Base-by-base conservation (phyloP, 2,329 filamentous ascomycete genomes). In the Paradendryphiella salina region DNA sequence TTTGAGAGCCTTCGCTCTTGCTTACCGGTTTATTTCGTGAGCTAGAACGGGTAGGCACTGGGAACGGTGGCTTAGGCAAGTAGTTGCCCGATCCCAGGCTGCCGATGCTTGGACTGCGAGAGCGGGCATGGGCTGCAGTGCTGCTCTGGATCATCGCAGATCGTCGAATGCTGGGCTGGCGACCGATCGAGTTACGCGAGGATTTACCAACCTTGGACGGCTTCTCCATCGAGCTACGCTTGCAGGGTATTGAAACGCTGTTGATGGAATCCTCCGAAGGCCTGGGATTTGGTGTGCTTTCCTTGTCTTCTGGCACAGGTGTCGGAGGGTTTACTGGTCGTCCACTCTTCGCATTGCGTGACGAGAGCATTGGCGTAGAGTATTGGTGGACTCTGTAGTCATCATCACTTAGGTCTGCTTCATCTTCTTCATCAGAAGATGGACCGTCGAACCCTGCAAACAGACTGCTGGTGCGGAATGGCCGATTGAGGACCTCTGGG, bases 21-120 rank as follows among this genome's bases (percentile, higher is more conserved):
- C 82, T 86, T 52, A 85, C 74, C 0, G 85, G 82, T 17, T 86
- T 81, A 64, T 87, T 86, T 52, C 91, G 85, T 5, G 92, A 99
- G 73, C 93, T 97, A 23, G 90, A 89, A 49, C 94, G 82, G 3
- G 86, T 87, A 0, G 94, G 94, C 5, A 99, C 96, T 0, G 94
- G 92, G 77, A 96, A 96, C 0, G 94, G 94, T 21, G 94, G 92
- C 44, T 75, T 71, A 13, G 72, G 65, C 18, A 65, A 57, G 52
- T 72, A 72, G 44, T 72, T 74, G 29, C 71, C 73, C 9, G 71
- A 71, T 10, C 59, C 78, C 76, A 46, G 77, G 53, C 85, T 90
- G 41, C 77, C 80, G 45, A 84, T 73, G 69, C 81, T 90, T 39
- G 87, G 85, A 65, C 85, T 90, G 53, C 83, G 77, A 8, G 86